Evolutionary conservation across 179 eudicot species (phyloP), one percentile per base, ranked within the genome.

Genomic region (Heliamphora pulchella): DNA sequence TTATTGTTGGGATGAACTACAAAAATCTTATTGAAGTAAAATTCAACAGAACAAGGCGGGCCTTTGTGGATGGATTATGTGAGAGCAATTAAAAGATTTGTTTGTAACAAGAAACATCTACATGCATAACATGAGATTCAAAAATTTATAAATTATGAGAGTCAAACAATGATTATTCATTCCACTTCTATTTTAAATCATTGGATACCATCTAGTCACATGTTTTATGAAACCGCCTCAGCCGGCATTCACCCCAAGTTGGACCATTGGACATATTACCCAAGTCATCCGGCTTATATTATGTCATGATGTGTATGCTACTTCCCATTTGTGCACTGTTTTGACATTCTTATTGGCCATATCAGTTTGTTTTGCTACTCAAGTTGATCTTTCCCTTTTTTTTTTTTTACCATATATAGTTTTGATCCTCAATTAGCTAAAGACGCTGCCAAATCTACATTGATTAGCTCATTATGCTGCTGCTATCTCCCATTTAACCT

Each of bases 111-210:
- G n/a, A 13, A 18, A 47, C 74, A 46, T 46, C 5, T 71, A n/a
- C 31, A 14, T 43, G 6, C 8, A 3, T 47, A 71, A 71, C 48
- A n/a, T 15, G 14, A 44, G 74, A 69, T 53, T 44, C 13, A 10
- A 9, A 5, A 69, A 44, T 69, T 69, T 8, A 71, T 47, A 71
- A 48, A 71, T 50, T 71, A 48, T 41, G 55, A n/a, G 54, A 46
- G 55, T 47, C 3, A 39, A 71, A 47, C 74, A 71, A 71, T 71
- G 2, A 71, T 47, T 71, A 31, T 17, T 47, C 14, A 46, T 71
- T 13, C 39, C 74, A 71, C 57, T 44, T 68, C 51, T 71, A 46
- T 46, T 71, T 71, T 71, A 47, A 71, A 71, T 63, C 39, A 17
- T 17, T 71, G 9, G 31, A 47, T 48, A 17, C 31, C 55, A 71